Base-by-base conservation (phyloP, 2,329 filamentous ascomycete species). In the Venturia asperata region DNA sequence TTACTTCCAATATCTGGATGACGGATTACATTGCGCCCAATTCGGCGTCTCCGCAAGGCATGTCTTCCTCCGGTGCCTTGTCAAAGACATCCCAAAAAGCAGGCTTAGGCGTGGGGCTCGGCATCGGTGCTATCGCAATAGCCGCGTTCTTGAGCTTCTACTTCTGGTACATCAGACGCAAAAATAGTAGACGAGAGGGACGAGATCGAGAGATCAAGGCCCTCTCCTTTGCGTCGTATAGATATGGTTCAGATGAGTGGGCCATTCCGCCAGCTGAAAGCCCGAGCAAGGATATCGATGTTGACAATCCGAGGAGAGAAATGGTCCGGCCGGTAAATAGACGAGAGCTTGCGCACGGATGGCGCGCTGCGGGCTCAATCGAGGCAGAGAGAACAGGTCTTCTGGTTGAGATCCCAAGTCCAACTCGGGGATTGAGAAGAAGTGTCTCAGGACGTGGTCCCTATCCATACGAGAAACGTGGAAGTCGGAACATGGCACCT, bases 1-100 rank as follows among this genome's bases (percentile, higher is more conserved):
- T 82, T 2, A 85, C 84, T 0, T 86, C 85, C 7, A 81, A 80
- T 67, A 74, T 76, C 11, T 89, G 86, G 86, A 71, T 81, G 1
- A 76, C 79, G 1, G 78, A 80, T 4, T 89, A 89, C 68, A 77
- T 76, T 1, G 82, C 83, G 47, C 82, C 81, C 2, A 69, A 30
- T n/a, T 43, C 52, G 30, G 11, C 41, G 13, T 15, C 64, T 21
- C 10, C 41, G 62, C 49, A 34, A 58, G 69, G 3, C 67, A 17
- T 64, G 70, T 52, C 62, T 11, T 66, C 70, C 0, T 69, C 66
- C 34, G 77, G 77, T 0, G 71, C 75, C 0, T 70, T 80, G 5
- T 76, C 76, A n/a, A 78, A 72, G 9, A 73, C 74, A 5, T 77
- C 77, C 7, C 77, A 81, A 64, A 79, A 80, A 67, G 77, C 75